phyloP scores from a whole-genome alignment of 306 rosid species.

The Argentina anserina region DNA sequence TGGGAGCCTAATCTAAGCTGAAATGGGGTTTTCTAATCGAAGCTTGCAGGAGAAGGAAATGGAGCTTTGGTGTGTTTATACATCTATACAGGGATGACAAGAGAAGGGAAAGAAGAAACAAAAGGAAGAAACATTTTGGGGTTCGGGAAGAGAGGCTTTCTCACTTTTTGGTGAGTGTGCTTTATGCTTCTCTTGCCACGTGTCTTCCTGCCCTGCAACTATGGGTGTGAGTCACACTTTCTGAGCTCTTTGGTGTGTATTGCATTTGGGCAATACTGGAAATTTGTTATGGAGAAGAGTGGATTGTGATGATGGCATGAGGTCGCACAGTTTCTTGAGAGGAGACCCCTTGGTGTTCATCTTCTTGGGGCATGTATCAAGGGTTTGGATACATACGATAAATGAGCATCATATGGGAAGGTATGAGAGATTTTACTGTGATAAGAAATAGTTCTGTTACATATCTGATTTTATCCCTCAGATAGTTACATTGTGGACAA shows the following conservation, averaged over 20 bases:
- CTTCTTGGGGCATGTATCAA: constrained; percentile 5
- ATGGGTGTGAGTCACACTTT: not conserved
- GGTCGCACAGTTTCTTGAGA: not conserved
- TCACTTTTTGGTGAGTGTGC: not conserved
- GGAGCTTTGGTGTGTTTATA: not conserved
- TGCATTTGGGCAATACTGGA: not conserved
- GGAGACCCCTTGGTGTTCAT: not conserved
- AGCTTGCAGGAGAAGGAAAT: not conserved
- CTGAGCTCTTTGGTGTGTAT: not conserved
- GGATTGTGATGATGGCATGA: not conserved
- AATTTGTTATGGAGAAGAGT: not conserved
- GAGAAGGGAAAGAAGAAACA: not conserved
- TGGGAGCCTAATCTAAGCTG: too few species aligned
- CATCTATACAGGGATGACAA: not conserved
- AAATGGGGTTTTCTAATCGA: not conserved
- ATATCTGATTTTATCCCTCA: not conserved
- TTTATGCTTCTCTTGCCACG: not conserved
- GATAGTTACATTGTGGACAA: not conserved
- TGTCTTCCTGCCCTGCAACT: not conserved
- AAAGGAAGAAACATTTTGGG: not conserved
- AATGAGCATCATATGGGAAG: not conserved
- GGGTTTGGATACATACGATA: not conserved
- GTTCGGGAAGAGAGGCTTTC: not conserved
- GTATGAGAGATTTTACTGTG: not conserved
- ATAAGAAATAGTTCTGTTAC: not conserved